These are phyloP conservation scores for Candida glucosophila DNA, from an alignment of 1,139 yeast species.

Conservation along the genomic window DNA sequence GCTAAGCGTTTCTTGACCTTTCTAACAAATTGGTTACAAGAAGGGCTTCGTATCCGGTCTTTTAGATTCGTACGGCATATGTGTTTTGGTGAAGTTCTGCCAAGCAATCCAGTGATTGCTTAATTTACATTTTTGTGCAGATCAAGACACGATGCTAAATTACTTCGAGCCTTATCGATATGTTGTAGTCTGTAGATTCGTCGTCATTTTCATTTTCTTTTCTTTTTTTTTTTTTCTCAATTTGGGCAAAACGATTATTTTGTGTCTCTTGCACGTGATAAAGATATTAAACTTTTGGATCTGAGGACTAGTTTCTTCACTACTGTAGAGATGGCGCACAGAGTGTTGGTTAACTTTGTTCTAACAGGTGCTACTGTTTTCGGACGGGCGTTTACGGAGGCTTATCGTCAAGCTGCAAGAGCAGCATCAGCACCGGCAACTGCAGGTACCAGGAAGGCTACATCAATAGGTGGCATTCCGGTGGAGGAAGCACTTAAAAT, in stretches of 20 bases:
- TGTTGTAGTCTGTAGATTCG: no score
- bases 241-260: no score
- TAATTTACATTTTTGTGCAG: conserved; percentile 16
- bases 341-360: conserved; percentile 80
- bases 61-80: conserved; percentile 45
- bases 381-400: conserved; percentile 94
- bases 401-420: conserved; percentile 92
- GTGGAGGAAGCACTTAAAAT: conserved; percentile 90
- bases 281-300: no score
- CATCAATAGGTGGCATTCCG: conserved; percentile 64
- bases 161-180: conserved; percentile 1
- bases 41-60: conserved; percentile 69
- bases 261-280: no score
- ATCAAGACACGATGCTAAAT: conserved; percentile 45
- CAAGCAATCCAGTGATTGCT: conserved; percentile 1
- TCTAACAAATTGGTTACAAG: conserved; percentile 58
- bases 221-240: no score
- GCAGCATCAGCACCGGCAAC: conserved; percentile 58
- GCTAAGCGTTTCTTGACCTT: conserved; percentile 54
- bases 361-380: conserved; percentile 94
- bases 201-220: no score
- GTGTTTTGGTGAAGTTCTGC: conserved; percentile 18
- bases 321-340: conserved; percentile 69
- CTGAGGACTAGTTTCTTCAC: no score
- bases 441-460: conserved; percentile 40